Percentiles rank a stretch among this genome's conserved stretches.
Conservation (phyloP, 306 rosid genomes). For the Hippophae gyantsensis region DNA sequence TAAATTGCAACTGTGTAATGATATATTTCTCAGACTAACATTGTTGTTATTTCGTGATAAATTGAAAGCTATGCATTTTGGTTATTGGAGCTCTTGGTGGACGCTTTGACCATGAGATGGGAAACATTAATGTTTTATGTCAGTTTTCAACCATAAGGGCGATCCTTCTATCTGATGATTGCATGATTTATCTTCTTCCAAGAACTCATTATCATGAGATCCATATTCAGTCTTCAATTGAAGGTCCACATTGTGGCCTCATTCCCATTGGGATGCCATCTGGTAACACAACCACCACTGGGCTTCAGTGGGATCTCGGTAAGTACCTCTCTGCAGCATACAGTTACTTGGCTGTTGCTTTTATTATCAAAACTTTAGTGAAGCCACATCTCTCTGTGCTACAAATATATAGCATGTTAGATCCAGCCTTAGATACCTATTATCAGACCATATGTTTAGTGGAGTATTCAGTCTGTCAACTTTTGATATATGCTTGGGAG, state of each 20-base stretch:
- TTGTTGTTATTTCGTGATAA: conserved; percentile 9
- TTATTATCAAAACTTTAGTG: neutral
- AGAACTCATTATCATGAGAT: conserved; percentile 58
- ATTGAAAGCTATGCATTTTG: conserved; percentile 64
- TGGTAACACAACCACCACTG: conserved; percentile 73
- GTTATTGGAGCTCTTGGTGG: conserved; percentile 96
- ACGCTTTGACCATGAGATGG: conserved; percentile 92
- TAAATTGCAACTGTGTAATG: neutral
- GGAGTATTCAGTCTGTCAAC: no score
- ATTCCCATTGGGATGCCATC: conserved; percentile 81
- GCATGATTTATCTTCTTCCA: conserved; percentile 81
- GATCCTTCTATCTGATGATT: conserved; percentile 76
- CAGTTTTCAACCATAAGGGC: conserved; percentile 54
- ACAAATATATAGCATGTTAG: no score
- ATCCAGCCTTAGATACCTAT: no score
- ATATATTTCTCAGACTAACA: conserved; percentile 1
- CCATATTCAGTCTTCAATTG: conserved; percentile 52
- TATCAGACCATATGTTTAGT: no score
- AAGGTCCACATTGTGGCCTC: conserved; percentile 96
- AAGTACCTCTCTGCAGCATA: conserved; percentile 25
- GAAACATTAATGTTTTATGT: conserved; percentile 77
- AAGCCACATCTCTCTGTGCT: neutral
- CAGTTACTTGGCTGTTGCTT: neutral
- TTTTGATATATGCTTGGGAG: no score
- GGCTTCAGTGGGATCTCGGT: conserved; percentile 91